Conservation (phyloP, 768 basidiomycete species). For the Auriscalpium vulgare region DNA sequence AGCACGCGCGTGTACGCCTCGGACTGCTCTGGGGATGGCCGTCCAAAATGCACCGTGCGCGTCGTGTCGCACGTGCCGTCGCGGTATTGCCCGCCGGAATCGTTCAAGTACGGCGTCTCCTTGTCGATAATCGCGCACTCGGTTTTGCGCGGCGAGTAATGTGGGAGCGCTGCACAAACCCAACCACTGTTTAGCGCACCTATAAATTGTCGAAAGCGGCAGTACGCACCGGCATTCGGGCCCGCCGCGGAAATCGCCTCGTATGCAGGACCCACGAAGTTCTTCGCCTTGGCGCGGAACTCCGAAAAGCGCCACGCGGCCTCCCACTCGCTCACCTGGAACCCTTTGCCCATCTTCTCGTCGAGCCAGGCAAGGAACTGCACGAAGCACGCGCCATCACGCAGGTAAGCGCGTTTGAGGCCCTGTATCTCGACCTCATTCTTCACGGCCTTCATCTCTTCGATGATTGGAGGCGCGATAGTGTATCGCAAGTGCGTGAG, state of each 20-base stretch:
- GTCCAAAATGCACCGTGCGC: constrained; percentile 78
- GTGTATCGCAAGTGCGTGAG: constrained; percentile 78
- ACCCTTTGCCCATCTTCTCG: constrained; percentile 62
- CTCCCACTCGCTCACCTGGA: constrained; percentile 87
- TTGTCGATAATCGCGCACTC: constrained; percentile 67
- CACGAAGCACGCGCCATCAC: constrained; percentile 83
- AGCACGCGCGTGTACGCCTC: constrained; percentile 92
- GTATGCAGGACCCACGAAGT: constrained; percentile 82
- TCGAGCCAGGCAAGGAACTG: constrained; percentile 92
- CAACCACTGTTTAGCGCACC: not conserved
- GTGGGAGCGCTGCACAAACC: constrained; percentile 61
- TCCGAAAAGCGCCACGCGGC: constrained; percentile 79
- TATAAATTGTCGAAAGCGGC: not conserved
- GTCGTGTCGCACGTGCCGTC: constrained; percentile 90
- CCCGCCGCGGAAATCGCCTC: constrained; percentile 87
- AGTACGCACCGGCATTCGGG: constrained; percentile 62
- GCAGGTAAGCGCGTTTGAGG: constrained; percentile 72
- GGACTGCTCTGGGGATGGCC: constrained; percentile 77
- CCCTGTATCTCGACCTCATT: constrained; percentile 83
- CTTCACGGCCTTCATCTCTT: constrained; percentile 81
- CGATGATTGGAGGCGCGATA: constrained; percentile 58
- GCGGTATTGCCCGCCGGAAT: constrained; percentile 84
- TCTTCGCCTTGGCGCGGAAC: constrained; percentile 59
- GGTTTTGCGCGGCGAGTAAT: constrained; percentile 74
- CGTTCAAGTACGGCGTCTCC: constrained; percentile 83